Conservation (phyloP, 2,329 filamentous ascomycete species). For the Colletotrichum sp. region DNA sequence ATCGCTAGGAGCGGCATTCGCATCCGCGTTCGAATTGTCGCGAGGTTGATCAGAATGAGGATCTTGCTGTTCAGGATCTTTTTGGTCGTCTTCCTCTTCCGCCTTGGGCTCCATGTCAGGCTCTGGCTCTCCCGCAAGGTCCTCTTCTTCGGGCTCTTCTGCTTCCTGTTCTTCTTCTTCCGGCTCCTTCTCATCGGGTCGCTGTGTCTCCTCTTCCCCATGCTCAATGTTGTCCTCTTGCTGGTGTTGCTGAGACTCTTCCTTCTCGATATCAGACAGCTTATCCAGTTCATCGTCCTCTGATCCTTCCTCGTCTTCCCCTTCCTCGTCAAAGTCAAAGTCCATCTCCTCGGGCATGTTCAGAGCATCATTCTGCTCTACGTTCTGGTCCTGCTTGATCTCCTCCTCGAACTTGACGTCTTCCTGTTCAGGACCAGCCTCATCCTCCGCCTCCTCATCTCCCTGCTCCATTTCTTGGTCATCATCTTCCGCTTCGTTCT, state of each 20-base stretch:
- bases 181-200: conserved; percentile 29
- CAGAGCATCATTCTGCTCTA: conserved; percentile 80
- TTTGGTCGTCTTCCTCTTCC: conserved; percentile 55
- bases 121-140: conserved; percentile 30
- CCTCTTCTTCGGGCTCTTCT: conserved; percentile 38
- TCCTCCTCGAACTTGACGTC: conserved; percentile 60
- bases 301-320: conserved; percentile 56
- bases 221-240: conserved; percentile 40
- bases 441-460: conserved; percentile 56
- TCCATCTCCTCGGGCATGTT: conserved; percentile 90
- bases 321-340: conserved; percentile 77
- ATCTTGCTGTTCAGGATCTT: conserved; percentile 34
- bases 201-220: conserved; percentile 32
- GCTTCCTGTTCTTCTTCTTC: conserved; percentile 33
- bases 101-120: conserved; percentile 54
- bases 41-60: conserved; percentile 33
- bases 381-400: conserved; percentile 72
- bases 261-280: conserved; percentile 54
- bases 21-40: conserved; percentile 56
- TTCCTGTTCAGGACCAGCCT: conserved; percentile 63
- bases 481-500: conserved; percentile 45
- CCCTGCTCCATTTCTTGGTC: conserved; percentile 45
- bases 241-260: conserved; percentile 37
- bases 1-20: conserved; percentile 66
- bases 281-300: conserved; percentile 64